These are phyloP conservation scores for Neurospora discreta DNA, from an alignment of 495 filamentous ascomycete genomes.

Conservation along the genomic window DNA sequence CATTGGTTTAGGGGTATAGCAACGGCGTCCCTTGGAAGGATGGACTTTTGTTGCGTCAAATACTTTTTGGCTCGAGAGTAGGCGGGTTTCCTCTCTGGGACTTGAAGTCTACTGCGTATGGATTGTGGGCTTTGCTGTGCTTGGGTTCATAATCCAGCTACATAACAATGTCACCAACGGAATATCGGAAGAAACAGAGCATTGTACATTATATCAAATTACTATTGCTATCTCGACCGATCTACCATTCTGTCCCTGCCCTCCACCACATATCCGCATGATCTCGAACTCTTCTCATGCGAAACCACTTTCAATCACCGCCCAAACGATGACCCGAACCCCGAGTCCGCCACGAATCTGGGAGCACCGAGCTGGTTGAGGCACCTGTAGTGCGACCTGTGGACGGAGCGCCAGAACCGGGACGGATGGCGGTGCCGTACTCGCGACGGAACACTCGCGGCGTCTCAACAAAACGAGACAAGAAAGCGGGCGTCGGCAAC, in stretches of 20 bases:
- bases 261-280: constrained; percentile 4
- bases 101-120: not conserved
- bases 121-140: not conserved
- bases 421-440: constrained; percentile 49
- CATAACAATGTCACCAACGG: not conserved
- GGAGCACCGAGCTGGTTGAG: constrained; percentile 29
- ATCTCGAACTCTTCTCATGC: not conserved
- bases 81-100: constrained; percentile 10
- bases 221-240: not conserved
- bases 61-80: not conserved
- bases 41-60: not conserved
- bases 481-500: constrained; percentile 54
- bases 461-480: constrained; percentile 50
- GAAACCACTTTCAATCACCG: constrained; percentile 18
- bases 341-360: constrained; percentile 52
- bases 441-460: constrained; percentile 30
- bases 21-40: not conserved
- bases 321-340: constrained; percentile 63
- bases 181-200: not conserved
- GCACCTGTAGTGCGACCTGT: constrained; percentile 25
- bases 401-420: constrained; percentile 23
- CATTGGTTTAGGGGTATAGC: not conserved
- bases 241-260: not conserved
- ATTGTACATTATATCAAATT: not conserved
- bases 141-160: not conserved